Conservation (phyloP, 2,329 filamentous ascomycete species). For the Plenodomus biglobosus region DNA sequence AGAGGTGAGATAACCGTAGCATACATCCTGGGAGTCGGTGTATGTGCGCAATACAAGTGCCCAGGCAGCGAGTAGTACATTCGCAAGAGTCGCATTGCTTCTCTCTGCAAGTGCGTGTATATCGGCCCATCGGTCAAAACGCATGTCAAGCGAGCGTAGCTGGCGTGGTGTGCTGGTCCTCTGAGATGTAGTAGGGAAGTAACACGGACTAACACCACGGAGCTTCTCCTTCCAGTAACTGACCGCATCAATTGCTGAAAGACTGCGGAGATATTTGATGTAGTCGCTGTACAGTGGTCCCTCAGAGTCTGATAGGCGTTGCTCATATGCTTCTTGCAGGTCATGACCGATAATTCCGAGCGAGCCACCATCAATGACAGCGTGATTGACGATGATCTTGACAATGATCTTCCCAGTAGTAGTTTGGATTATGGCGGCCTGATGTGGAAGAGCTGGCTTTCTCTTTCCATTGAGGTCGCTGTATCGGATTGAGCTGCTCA, state of each 20-base stretch:
- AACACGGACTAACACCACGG: slow-evolving; percentile 33
- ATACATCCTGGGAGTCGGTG: slow-evolving; percentile 35
- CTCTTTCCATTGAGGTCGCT: slow-evolving; percentile 32
- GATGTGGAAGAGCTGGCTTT: slow-evolving; percentile 37
- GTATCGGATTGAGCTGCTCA: slow-evolving; percentile 31
- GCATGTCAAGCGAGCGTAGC: slow-evolving; percentile 32
- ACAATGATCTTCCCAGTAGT: slow-evolving; percentile 31
- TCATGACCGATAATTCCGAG: slow-evolving; percentile 35
- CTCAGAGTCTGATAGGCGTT: slow-evolving; percentile 22
- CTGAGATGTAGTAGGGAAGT: slow-evolving; percentile 33
- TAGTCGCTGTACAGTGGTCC: slow-evolving; percentile 41
- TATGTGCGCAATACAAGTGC: slow-evolving; percentile 35
- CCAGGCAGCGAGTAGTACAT: slow-evolving; percentile 39
- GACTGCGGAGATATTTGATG: slow-evolving; percentile 34
- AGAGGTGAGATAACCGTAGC: slow-evolving; percentile 43
- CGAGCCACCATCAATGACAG: slow-evolving; percentile 40
- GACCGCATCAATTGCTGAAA: slow-evolving; percentile 23
- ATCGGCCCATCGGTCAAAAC: slow-evolving; percentile 34
- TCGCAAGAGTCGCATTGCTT: slow-evolving; percentile 34
- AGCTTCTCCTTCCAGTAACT: slow-evolving; percentile 39
- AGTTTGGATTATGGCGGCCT: slow-evolving; percentile 33
- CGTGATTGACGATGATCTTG: slow-evolving; percentile 42
- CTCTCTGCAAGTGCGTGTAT: slow-evolving; percentile 31
- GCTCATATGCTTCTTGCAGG: slow-evolving; percentile 36
- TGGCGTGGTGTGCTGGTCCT: slow-evolving; percentile 27